Percentiles rank a stretch among this genome's conserved stretches.
Conservation (phyloP, 768 basidiomycete species). For the Lentinula boryana region DNA sequence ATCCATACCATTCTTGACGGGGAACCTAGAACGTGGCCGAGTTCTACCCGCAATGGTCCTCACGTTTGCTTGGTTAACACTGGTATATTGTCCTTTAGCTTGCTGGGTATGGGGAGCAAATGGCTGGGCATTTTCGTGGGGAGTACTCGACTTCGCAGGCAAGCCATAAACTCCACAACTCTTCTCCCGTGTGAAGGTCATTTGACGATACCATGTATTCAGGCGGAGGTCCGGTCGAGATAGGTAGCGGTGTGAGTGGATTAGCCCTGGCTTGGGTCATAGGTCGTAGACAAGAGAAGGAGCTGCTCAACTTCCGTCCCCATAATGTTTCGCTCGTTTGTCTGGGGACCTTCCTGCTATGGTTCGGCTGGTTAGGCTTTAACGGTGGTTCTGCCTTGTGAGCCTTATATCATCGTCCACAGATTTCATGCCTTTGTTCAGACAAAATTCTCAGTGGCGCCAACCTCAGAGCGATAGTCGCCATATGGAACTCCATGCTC, state of each 20-base stretch:
- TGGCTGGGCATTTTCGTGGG: constrained; percentile 84
- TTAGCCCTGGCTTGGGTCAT: constrained; percentile 86
- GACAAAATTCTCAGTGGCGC: constrained; percentile 37
- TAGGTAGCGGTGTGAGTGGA: constrained; percentile 78
- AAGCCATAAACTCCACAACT: constrained; percentile 10
- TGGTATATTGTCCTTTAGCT: constrained; percentile 86
- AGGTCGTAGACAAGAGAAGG: constrained; percentile 69
- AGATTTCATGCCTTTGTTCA: not conserved
- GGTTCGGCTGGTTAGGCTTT: constrained; percentile 89
- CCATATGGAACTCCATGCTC: constrained; percentile 87
- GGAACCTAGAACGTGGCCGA: constrained; percentile 60
- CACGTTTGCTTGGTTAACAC: constrained; percentile 77
- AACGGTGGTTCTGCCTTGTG: constrained; percentile 81
- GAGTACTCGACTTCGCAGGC: constrained; percentile 87
- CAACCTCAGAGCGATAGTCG: constrained; percentile 80
- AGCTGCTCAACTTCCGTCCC: constrained; percentile 75
- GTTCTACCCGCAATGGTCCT: constrained; percentile 79
- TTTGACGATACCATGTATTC: constrained; percentile 5
- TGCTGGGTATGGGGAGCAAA: constrained; percentile 78
- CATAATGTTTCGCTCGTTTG: constrained; percentile 83
- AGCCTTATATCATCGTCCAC: not conserved
- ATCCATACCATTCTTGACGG: not conserved
- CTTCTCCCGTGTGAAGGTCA: not conserved
- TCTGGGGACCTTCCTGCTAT: constrained; percentile 80
- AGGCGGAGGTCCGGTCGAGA: constrained; percentile 88